Percentiles rank a stretch among this genome's conserved stretches.
These are phyloP conservation scores for Cunninghamia lanceolata DNA, from an alignment of 75 land plant species.

Conservation along the genomic window DNA sequence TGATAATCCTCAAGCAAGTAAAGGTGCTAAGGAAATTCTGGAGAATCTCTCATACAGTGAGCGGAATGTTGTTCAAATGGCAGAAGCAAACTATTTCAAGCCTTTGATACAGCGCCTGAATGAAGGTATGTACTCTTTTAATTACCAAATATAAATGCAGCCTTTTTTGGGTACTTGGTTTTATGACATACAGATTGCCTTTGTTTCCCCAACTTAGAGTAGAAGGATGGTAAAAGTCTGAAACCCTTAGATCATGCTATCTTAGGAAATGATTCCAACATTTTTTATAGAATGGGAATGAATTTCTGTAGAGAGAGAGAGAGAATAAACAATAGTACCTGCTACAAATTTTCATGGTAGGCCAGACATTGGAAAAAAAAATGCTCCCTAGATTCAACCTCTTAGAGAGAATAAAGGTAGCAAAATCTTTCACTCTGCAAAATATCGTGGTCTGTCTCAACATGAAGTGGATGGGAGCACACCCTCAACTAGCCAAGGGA, in stretches of 20 bases:
- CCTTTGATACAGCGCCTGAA: constrained; percentile 46
- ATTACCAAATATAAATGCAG: not conserved
- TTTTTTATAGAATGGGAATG: not conserved
- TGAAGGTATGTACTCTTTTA: constrained; percentile 35
- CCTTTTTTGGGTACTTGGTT: not conserved
- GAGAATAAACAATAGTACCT: too few species aligned
- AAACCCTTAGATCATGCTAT: not conserved
- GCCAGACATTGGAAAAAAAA: too few species aligned
- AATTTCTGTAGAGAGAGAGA: not conserved
- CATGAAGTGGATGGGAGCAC: too few species aligned
- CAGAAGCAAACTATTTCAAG: constrained; percentile 71
- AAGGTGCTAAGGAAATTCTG: constrained; percentile 49
- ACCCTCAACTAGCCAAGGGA: too few species aligned
- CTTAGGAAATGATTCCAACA: not conserved
- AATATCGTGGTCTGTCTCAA: too few species aligned
- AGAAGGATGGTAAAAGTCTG: not conserved
- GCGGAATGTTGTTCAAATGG: constrained; percentile 71
- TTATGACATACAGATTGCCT: not conserved
- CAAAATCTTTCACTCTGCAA: too few species aligned
- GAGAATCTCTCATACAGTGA: constrained; percentile 49
- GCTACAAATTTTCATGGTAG: too few species aligned
- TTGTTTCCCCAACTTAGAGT: not conserved
- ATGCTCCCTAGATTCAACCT: too few species aligned
- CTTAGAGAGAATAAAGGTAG: too few species aligned
- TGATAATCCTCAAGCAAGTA: constrained; percentile 49